Evolutionary conservation across 371 early-diverging fungal genomes (phyloP), one percentile per base, ranked within the genome.

Genomic region (Haplosporangium sp.): DNA sequence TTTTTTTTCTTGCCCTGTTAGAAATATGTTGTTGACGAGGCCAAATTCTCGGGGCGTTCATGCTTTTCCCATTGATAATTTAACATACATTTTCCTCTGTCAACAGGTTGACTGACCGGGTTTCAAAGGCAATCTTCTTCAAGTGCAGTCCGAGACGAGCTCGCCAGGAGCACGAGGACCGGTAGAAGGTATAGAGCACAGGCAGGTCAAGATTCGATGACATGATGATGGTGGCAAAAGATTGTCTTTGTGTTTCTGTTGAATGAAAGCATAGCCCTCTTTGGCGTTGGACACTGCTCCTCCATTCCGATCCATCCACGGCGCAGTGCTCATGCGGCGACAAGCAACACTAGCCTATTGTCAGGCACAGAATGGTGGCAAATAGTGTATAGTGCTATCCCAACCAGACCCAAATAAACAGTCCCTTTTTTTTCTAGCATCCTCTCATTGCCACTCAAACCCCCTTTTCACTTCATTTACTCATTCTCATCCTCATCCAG

Each of bases 81-180:
- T 20, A 11, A 40, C 57, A 51, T 77, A 89, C 89, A 46, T 96
- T 93, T 67, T 93, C 93, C 58, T 79, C 84, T 42, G 86, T 86
- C 8, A 89, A 58, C n/a, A 97, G 80, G 67, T 93, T 89, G 46
- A 96, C 76, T 36, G 86, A 72, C 2, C 65, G 66, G 16, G 80
- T 60, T 45, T 92, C 90, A 72, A 91, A 95, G 6, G 83, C 77
- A 40, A 96, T 86, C 16, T 83, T 86, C 74, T 96, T 96, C 82
- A 83, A 86, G 62, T 83, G 74, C 14, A 96, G 83, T 9, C 87
- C 92, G 48, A 93, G 86, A 18, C 95, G 85, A 21, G 95, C 92
- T 62, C 97, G 87, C 83, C 90, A 94, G 2, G 93, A 83, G 45
- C 91, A 90, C 14, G 90, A 87, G 16, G 93, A 92, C 23, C 93